Conservation (phyloP, 2,329 filamentous ascomycete species). For the Monilinia polystroma region DNA sequence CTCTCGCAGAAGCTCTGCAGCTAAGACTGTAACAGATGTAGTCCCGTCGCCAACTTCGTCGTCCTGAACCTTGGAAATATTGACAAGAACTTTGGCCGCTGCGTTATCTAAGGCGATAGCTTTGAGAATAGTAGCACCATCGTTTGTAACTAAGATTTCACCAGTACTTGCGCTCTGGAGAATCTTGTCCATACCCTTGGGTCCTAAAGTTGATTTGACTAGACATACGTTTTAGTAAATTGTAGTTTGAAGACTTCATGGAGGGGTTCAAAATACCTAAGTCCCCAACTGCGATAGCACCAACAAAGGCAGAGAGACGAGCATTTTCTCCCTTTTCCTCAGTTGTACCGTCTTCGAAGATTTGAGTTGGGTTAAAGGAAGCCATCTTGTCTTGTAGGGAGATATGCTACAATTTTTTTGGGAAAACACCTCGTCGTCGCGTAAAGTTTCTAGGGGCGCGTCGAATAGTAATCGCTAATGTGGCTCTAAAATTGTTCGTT, state of each 20-base stretch:
- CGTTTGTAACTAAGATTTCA: constrained; percentile 98
- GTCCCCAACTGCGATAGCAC: constrained; percentile 95
- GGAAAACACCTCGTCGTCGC: constrained; percentile 25
- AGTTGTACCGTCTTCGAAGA: constrained; percentile 94
- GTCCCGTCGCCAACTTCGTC: constrained; percentile 98
- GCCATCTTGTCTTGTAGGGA: constrained; percentile 36
- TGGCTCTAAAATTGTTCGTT: constrained; percentile 21
- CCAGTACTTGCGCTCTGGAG: constrained; percentile 81
- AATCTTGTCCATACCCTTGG: constrained; percentile 85
- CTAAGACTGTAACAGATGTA: constrained; percentile 94
- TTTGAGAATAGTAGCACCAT: constrained; percentile 97
- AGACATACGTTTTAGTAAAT: constrained; percentile 19
- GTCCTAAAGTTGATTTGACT: constrained; percentile 94
- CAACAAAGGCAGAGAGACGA: constrained; percentile 95
- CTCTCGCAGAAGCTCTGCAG: constrained; percentile 91
- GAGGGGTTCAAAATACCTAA: constrained; percentile 44
- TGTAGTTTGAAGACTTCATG: constrained; percentile 17
- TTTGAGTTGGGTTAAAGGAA: constrained; percentile 87
- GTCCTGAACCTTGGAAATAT: constrained; percentile 99
- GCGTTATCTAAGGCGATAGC: constrained; percentile 98
- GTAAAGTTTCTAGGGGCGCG: constrained; percentile 23
- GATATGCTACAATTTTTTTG: constrained; percentile 24
- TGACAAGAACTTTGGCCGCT: constrained; percentile 95
- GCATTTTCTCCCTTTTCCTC: constrained; percentile 99
- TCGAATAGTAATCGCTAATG: constrained; percentile 25